Base-by-base conservation (phyloP, 768 basidiomycete species). In the Galerina marginata region DNA sequence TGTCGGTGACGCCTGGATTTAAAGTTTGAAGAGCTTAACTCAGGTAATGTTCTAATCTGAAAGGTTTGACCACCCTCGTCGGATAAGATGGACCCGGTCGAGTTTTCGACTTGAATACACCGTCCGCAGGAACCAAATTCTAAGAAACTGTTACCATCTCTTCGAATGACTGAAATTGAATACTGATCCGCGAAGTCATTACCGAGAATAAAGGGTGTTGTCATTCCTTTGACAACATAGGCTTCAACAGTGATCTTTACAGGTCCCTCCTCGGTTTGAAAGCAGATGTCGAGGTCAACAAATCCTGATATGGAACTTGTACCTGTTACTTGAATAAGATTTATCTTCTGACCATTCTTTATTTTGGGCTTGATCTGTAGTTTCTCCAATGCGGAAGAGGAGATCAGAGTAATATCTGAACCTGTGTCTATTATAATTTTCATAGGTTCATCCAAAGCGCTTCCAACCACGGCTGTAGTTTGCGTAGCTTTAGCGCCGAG, bases 341-440 rank as follows among this genome's bases (percentile, higher is more conserved):
- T 69, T 4, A 78, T 66, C 23, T 63, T 57, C 42, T 73, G 72
- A 0, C 77, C 76, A 0, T 36, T 63, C 38, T 62, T 62, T 0
- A 69, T 10, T 47, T 66, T 67, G 1, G 71, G 70, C 9, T 44
- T 10, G 1, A 50, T 23, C 6, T 54, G 58, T 2, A 70, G 16
- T 6, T 26, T 15, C 4, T 40, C 23, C 0, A 71, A 42, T 0
- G 47, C 48, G 15, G 61, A 48, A 15, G 58, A 39, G 7, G 75
- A 75, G 2, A 77, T 77, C 2, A 75, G 56, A 3, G 77, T 76
- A 15, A 76, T 78, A 54, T 77, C 73, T 4, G 76, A 72, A 37
- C 75, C 73, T 0, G 73, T 74, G 49, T 77, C 77, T 2, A 73
- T 46, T 12, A 69, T 69, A 15, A 69, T 54, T 3, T n/a, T 29